Base-by-base conservation (phyloP, 2,329 filamentous ascomycete species). In the Cladorrhinum sp. region DNA sequence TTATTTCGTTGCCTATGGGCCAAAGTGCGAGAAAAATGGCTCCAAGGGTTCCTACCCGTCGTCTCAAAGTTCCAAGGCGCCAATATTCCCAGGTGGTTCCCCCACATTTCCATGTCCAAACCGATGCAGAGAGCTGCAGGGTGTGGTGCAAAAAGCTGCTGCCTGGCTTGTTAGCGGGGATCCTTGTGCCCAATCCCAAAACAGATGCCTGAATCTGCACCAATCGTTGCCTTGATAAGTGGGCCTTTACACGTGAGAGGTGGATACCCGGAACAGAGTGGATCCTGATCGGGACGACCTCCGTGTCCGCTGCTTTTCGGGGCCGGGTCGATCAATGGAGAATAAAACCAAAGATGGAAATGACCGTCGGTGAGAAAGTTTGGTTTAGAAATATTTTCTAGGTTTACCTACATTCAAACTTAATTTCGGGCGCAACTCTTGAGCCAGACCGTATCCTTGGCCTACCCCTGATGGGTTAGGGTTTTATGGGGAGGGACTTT, bases 131-230 rank as follows among this genome's bases (percentile, higher is more conserved):
- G 26, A 24, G 28, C 23, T 36, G 52, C 52, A 55, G 30, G 53
- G 30, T 42, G 24, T 55, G 54, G 54, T 57, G 54, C 54, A 57
- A 57, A 57, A 57, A 28, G 54, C 54, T 57, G 54, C 54, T 57
- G 54, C 54, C 54, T 57, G 54, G 54, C 24, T 36, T 26, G 39
- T 36, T 49, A 39, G 54, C n/a, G 23, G 54, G 54, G 54, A 57
- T 49, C 54, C 54, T 21, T 57, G 54, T 26, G 26, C 18, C 54
- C 54, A 49, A 48, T 49, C 54, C 42, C 24, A 36, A 57, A 18
- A 46, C 54, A 23, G 42, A 49, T 46, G 39, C 39, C 39, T 42
- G 54, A 51, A 24, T 51, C 14, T 28, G 49, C 3, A 16, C 24
- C 24, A 20, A 10, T 51, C 49, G 49, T n/a, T 49, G 54, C 39